phyloP scores from a whole-genome alignment of 305 asterid species.

The Rubia tinctorum region DNA sequence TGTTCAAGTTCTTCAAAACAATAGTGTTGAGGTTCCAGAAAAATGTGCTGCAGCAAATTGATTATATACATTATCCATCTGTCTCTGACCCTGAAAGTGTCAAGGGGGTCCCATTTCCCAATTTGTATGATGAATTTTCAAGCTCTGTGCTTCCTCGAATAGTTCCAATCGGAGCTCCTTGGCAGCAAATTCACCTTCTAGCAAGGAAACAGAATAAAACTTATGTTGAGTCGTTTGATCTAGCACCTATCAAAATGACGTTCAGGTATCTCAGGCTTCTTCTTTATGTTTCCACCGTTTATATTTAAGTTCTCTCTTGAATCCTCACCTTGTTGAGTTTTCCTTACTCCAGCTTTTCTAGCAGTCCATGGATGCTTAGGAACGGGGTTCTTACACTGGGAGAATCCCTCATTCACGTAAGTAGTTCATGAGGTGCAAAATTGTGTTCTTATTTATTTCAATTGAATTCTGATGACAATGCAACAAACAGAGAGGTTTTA shows the following conservation, averaged over 20 bases:
- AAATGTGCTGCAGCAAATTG: slow-evolving; percentile 44
- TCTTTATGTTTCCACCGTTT: neutral
- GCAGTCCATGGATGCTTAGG: slow-evolving; percentile 96
- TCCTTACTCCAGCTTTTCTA: slow-evolving; percentile 75
- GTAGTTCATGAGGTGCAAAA: slow-evolving; percentile 25
- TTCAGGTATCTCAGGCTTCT: slow-evolving; percentile 48
- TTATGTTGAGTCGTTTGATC: slow-evolving; percentile 79
- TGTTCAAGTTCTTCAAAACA: slow-evolving; percentile 69
- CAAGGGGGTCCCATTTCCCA: slow-evolving; percentile 31
- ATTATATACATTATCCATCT: slow-evolving; percentile 47
- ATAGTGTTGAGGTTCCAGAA: slow-evolving; percentile 61
- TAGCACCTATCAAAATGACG: slow-evolving; percentile 81
- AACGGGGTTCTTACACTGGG: slow-evolving; percentile 89
- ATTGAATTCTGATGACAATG: slow-evolving; percentile 11
- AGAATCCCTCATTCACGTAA: slow-evolving; percentile 92
- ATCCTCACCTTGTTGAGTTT: slow-evolving; percentile 16
- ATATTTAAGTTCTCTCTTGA: slow-evolving; percentile 11
- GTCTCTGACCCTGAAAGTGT: slow-evolving; percentile 42
- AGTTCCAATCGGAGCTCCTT: slow-evolving; percentile 97
- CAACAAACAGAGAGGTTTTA: slow-evolving; percentile 78
- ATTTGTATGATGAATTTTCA: slow-evolving; percentile 30
- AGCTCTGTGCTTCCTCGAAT: slow-evolving; percentile 50
- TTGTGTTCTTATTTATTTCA: neutral
- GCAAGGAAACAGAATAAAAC: slow-evolving; percentile 78
- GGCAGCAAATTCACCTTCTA: slow-evolving; percentile 89